Conservation (phyloP, 2,329 filamentous ascomycete genomes). For the Aspergillus oerlinghausenensis region DNA sequence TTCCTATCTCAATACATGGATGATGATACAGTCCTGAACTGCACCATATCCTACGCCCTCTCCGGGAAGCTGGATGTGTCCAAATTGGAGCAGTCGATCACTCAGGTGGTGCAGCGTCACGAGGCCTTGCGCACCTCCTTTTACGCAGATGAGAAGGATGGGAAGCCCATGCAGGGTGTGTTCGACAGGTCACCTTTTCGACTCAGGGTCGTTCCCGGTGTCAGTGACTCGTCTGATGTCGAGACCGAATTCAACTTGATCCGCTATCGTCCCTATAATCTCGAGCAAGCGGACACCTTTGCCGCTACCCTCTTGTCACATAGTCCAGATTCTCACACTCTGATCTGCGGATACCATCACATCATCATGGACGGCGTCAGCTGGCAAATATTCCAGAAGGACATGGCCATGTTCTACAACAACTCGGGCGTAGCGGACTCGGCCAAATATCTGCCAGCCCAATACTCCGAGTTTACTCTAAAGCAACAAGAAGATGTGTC, state of each 20-base stretch:
- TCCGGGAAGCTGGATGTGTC: conserved; percentile 17
- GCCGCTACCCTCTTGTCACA: conserved; percentile 18
- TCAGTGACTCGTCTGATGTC: conserved; percentile 2
- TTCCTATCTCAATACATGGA: conserved; percentile 13
- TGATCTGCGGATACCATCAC: conserved; percentile 31
- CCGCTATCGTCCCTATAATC: conserved; percentile 15
- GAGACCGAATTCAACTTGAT: conserved; percentile 8
- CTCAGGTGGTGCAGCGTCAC: conserved; percentile 16
- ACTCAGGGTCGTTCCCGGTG: conserved; percentile 1
- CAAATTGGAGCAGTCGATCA: conserved; percentile 16
- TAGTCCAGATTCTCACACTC: conserved; percentile 7
- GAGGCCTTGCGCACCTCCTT: conserved; percentile 24
- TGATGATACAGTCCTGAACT: conserved; percentile 20
- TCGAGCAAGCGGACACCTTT: conserved; percentile 20
- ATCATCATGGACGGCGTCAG: conserved; percentile 31
- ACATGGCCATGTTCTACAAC: conserved; percentile 14
- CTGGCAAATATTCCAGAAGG: conserved; percentile 20
- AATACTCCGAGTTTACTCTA: conserved; percentile 2
- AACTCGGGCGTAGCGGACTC: background rate
- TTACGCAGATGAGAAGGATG: conserved; percentile 12
- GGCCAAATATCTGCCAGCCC: background rate
- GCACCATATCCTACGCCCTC: conserved; percentile 13
- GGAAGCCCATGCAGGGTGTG: conserved; percentile 3
- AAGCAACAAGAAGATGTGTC: conserved; percentile 2
- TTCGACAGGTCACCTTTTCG: background rate